Base-by-base conservation (phyloP, 2,329 filamentous ascomycete genomes). In the Ascochyta pisi region DNA sequence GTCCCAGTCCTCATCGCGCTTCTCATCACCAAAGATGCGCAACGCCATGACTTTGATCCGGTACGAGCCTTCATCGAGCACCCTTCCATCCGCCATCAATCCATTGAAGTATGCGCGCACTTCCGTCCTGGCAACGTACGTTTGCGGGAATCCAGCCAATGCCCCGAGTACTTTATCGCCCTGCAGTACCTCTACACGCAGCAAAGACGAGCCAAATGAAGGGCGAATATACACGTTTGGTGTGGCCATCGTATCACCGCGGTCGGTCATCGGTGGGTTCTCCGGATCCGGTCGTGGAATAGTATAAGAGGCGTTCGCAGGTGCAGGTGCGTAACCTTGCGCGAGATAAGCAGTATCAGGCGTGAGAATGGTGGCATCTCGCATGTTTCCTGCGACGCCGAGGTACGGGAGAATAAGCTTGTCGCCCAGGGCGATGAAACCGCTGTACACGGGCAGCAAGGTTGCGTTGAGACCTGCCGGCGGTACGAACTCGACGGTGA, bases 381-480 rank as follows among this genome's bases (percentile, higher is more conserved):
- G 59, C 62, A 65, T 62, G 39, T 50, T 63, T 27, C 58, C 62
- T 19, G 51, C 60, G 16, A 65, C 65, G 3, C 66, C 66, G 3
- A 66, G 50, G 29, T 69, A 68, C 4, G 66, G 65, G 0, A 69
- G 27, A 9, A 46, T 35, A 26, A 68, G 54, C 9, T 55, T 53
- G 35, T 54, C 51, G 34, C 44, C 57, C 3, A 65, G 5, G 12
- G 51, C 50, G 26, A 69, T 55, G 40, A 53, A 68, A 46, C 66
- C 66, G 15, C 61, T 62, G 55, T 69, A 68, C 5, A 69, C 57
- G 8, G 66, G 63, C 7, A 68, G 50, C 6, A 62, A 43, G 6
- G 60, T 62, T 5, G 54, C 54, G 37, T 68, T 64, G 46, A 66
- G 42, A 23, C 58, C 53, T n/a, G 62, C 39, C 16, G 65, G 64